Evolutionary conservation across 495 filamentous ascomycete species (phyloP).

Genomic region (Cercophora scortea): DNA sequence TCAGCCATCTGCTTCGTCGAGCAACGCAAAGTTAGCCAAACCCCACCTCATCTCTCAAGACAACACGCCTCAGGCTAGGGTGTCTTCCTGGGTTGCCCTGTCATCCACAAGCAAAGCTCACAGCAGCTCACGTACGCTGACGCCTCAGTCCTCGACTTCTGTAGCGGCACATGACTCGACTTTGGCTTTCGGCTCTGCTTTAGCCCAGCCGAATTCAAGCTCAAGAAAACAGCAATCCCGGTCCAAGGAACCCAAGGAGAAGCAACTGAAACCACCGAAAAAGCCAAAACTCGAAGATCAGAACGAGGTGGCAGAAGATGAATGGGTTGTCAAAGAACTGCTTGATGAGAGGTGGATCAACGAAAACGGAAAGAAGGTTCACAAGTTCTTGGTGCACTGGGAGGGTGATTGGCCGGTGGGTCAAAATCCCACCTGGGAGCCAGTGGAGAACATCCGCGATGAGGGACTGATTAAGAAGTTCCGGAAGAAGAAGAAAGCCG

Average conservation of each 20-base stretch:
- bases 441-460: conserved; percentile 29
- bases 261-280: not conserved
- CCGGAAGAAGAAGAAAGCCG: conserved; percentile 17
- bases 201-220: not conserved
- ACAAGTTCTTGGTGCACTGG: conserved; percentile 38
- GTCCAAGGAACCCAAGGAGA: conserved; percentile 1
- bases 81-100: too few relatives aligned
- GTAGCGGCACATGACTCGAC: too few relatives aligned
- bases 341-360: conserved; percentile 23
- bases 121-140: too few relatives aligned
- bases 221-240: not conserved
- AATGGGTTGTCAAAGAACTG: conserved; percentile 31
- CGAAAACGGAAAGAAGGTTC: conserved; percentile 14
- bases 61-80: too few relatives aligned
- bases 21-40: too few relatives aligned
- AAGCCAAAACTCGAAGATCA: not conserved
- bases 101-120: too few relatives aligned
- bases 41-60: too few relatives aligned
- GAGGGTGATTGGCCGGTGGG: conserved; percentile 38
- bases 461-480: conserved; percentile 22
- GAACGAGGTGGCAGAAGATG: conserved; percentile 3
- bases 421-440: conserved; percentile 43
- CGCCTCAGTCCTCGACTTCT: too few relatives aligned
- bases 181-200: not conserved
- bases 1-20: too few relatives aligned